Percentiles rank a stretch among this genome's conserved stretches.
Conservation (phyloP, 257 asterid genomes). For the Euphrasia confusa region DNA sequence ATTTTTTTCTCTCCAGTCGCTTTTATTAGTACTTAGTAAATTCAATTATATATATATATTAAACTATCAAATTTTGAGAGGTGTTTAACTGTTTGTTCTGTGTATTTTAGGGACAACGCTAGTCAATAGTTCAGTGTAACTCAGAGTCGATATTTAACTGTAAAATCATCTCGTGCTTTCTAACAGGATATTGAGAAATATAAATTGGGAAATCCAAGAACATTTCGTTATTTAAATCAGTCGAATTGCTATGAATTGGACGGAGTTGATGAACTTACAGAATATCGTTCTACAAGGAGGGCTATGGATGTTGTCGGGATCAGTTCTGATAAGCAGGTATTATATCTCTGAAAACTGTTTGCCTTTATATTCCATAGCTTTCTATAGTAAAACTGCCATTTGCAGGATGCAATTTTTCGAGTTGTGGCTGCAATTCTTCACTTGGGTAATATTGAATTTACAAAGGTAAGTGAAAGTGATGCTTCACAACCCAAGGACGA, state of each 20-base stretch:
- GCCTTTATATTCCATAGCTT: neutral
- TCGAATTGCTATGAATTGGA: slow-evolving; percentile 49
- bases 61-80: no score
- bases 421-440: slow-evolving; percentile 74
- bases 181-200: slow-evolving; percentile 53
- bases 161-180: slow-evolving; percentile 14
- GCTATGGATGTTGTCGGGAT: slow-evolving; percentile 81
- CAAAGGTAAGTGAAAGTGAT: slow-evolving; percentile 50
- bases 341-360: slow-evolving; percentile 9
- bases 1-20: no score
- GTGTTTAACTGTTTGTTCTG: no score
- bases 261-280: slow-evolving; percentile 56
- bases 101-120: no score
- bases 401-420: slow-evolving; percentile 72
- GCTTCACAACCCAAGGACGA: slow-evolving; percentile 65
- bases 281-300: slow-evolving; percentile 55
- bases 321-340: slow-evolving; percentile 58
- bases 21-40: no score
- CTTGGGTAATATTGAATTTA: slow-evolving; percentile 65
- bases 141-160: slow-evolving; percentile 4
- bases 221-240: slow-evolving; percentile 65
- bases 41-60: no score
- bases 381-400: slow-evolving; percentile 20
- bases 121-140: no score
- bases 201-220: slow-evolving; percentile 60